Evolutionary conservation across 306 rosid genomes (phyloP), one percentile per base, ranked within the genome.

Genomic region (Vigna angularis): DNA sequence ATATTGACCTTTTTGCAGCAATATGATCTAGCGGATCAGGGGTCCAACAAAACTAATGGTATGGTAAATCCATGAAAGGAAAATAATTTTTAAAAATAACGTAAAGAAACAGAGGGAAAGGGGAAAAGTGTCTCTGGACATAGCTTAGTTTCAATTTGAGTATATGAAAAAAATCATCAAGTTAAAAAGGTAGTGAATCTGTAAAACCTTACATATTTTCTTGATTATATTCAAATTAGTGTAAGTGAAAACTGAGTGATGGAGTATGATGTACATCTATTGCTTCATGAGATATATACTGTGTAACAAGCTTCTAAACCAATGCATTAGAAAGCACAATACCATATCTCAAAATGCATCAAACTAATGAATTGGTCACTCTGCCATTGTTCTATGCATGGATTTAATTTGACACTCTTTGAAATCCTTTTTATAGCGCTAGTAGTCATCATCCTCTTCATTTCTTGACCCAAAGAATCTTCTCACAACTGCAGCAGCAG

Each of bases 401-500:
- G 52, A 40, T 38, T 38, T 52, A 72, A 30, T 47, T 28, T 61
- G 59, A 9, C 34, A 51, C 18, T 55, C 32, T 38, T 20, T 30
- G 53, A 47, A 26, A 73, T 30, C 36, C 16, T 32, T 1, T 44
- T 9, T 38, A 20, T n/a, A 69, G 47, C 6, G 36, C 76, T 82
- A 82, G 75, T 59, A 62, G 24, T 83, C 67, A 22, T 81, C 72
- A 28, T 91, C 84, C 20, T 80, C 97, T 5, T 90, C 92, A 22
- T 85, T 80, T 83, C 88, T 94, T 28, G 91, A 86, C 47, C 97
- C 72, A 30, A 81, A 64, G 83, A 94, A 84, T 80, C 83, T 92
- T 66, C 98, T 86, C 5, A 87, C 86, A 74, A 90, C 91, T 4
- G 97, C 98, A 63, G 97, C 91, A 38, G 73, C 81, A 34, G 98